Conservation (phyloP, 768 basidiomycete genomes). For the Suillus brevipes region DNA sequence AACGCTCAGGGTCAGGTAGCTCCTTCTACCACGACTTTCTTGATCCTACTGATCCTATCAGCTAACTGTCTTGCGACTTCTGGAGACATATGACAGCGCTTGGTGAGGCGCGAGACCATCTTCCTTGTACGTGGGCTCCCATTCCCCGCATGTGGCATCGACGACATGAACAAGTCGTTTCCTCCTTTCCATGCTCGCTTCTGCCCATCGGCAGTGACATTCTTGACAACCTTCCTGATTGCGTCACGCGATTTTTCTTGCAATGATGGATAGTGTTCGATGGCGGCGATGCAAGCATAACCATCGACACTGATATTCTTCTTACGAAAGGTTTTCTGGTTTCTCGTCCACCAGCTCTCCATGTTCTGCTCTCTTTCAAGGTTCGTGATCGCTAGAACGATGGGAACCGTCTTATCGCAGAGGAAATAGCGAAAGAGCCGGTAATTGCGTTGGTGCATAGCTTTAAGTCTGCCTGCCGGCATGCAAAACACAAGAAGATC, state of each 20-base stretch:
- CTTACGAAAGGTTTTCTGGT: conserved; percentile 29
- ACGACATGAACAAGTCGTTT: conserved; percentile 3
- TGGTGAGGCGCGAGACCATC: conserved; percentile 23
- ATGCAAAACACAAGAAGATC: conserved; percentile 41
- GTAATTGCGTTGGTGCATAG: conserved; percentile 38
- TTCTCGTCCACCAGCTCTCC: conserved; percentile 41
- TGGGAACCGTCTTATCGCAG: conserved; percentile 38
- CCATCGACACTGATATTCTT: conserved; percentile 32
- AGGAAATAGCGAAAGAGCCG: conserved; percentile 38
- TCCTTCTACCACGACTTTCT: too few species aligned
- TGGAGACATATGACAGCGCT: conserved; percentile 24
- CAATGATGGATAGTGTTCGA: background rate
- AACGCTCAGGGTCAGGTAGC: background rate
- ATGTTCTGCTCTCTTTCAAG: conserved; percentile 36
- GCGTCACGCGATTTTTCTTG: conserved; percentile 32
- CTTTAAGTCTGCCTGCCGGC: conserved; percentile 39
- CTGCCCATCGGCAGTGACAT: conserved; percentile 26
- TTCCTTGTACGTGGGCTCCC: conserved; percentile 22
- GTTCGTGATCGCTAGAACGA: conserved; percentile 39
- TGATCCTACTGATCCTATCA: background rate
- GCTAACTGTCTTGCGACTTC: conserved; percentile 26
- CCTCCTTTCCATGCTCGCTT: conserved; percentile 26
- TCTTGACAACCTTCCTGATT: conserved; percentile 20
- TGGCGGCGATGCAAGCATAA: conserved; percentile 43
- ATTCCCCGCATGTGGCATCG: conserved; percentile 21